These are phyloP conservation scores for Cornus kousa DNA, from an alignment of 148 eudicot species.

Conservation along the genomic window DNA sequence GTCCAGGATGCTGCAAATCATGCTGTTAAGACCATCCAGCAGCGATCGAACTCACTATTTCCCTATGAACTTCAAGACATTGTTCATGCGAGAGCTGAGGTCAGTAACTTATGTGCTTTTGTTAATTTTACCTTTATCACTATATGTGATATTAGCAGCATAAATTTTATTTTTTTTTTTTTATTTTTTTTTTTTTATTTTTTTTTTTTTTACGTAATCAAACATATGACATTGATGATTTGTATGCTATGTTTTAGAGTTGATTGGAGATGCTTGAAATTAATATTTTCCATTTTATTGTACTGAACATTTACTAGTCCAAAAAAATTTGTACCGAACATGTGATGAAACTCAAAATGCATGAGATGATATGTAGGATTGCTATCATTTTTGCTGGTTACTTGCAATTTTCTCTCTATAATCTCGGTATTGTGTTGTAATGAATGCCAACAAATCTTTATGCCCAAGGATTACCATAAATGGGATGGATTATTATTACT, in stretches of 20 bases:
- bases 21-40: slow-evolving; percentile 72
- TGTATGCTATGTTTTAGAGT: background rate
- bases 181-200: no score
- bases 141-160: background rate
- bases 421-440: background rate
- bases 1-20: slow-evolving; percentile 90
- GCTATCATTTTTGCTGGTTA: background rate
- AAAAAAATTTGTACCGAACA: background rate
- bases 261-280: background rate
- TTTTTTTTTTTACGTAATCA: background rate
- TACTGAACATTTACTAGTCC: background rate
- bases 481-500: no score
- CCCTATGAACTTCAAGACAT: slow-evolving; percentile 78
- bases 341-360: background rate
- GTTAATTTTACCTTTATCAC: background rate
- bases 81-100: slow-evolving; percentile 78
- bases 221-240: background rate
- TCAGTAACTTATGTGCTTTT: slow-evolving; percentile 13
- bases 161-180: background rate
- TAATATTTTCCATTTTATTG: background rate
- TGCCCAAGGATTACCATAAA: no score
- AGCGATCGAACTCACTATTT: slow-evolving; percentile 81
- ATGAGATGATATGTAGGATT: background rate
- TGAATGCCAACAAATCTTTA: background rate
- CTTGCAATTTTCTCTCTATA: background rate